These are phyloP conservation scores for Acrocalymma vagum DNA, from an alignment of 2,329 filamentous ascomycete species.

Conservation along the genomic window DNA sequence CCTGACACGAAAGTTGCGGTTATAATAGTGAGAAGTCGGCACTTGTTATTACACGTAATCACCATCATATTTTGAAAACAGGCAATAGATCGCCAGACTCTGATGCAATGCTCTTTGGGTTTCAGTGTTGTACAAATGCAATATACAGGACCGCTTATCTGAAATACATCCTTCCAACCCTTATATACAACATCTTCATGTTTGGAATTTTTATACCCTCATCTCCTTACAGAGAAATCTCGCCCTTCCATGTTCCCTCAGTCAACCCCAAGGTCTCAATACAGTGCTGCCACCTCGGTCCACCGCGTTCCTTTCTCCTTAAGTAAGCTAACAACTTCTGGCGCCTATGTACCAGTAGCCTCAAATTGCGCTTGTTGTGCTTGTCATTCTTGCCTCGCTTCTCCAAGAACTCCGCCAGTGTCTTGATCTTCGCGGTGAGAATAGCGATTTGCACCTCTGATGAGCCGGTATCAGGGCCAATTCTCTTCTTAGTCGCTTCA, in stretches of 20 bases:
- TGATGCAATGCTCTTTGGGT: too few species aligned
- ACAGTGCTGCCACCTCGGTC: constrained; percentile 87
- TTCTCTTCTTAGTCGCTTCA: constrained; percentile 60
- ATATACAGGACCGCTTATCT: constrained; percentile 3
- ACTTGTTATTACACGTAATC: too few species aligned
- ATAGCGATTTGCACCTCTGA: constrained; percentile 98
- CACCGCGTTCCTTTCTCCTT: constrained; percentile 87
- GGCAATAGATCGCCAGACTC: too few species aligned
- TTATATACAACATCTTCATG: too few species aligned
- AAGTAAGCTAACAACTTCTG: constrained; percentile 91
- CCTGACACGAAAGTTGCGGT: too few species aligned
- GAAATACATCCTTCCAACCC: not conserved
- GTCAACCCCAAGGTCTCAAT: constrained; percentile 84
- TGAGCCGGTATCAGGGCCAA: constrained; percentile 92
- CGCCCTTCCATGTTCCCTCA: constrained; percentile 87
- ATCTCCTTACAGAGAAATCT: constrained; percentile 81
- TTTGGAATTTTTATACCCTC: too few species aligned
- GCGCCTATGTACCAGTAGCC: constrained; percentile 84
- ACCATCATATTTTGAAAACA: too few species aligned
- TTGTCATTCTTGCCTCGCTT: constrained; percentile 83
- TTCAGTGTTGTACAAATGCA: constrained; percentile 12
- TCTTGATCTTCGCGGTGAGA: constrained; percentile 90
- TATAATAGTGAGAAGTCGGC: too few species aligned
- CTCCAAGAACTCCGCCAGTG: constrained; percentile 76
- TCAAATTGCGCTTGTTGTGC: constrained; percentile 90